Conservation (phyloP, 805 yeast genomes). For the Cyberlindnera mississippiensis region DNA sequence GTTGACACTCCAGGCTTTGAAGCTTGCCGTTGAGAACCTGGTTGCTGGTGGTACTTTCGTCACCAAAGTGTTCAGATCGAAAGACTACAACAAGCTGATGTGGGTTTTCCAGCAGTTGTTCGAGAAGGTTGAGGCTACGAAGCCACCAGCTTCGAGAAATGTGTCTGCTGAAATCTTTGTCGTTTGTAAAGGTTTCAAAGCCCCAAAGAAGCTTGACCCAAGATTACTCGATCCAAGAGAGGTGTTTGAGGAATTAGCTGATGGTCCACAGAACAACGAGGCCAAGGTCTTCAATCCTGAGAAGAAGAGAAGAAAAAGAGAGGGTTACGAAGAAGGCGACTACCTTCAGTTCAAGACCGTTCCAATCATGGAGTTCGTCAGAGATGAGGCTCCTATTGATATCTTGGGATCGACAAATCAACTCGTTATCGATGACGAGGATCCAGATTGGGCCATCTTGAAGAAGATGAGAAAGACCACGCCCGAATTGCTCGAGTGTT, state of each 20-base stretch:
- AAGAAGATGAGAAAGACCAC: conserved; percentile 75
- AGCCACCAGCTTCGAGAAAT: conserved; percentile 98
- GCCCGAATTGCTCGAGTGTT: conserved; percentile 72
- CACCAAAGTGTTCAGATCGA: conserved; percentile 96
- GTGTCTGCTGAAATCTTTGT: conserved; percentile 99
- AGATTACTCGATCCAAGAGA: conserved; percentile 85
- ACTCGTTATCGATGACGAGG: conserved; percentile 53
- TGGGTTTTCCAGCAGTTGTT: conserved; percentile 98
- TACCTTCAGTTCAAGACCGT: conserved; percentile 63
- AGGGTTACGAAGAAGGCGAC: conserved; percentile 96
- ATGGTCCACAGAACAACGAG: conserved; percentile 72
- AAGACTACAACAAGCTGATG: conserved; percentile 93
- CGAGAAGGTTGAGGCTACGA: conserved; percentile 96
- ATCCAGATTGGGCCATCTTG: conserved; percentile 69
- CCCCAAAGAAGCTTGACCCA: conserved; percentile 94
- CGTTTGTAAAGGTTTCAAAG: conserved; percentile 92
- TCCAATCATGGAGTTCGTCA: conserved; percentile 78
- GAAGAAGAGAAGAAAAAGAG: conserved; percentile 82
- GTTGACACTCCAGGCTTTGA: conserved; percentile 87
- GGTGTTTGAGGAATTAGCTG: conserved; percentile 89
- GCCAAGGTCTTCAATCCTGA: conserved; percentile 95
- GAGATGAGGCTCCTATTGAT: conserved; percentile 77
- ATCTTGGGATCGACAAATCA: conserved; percentile 70
- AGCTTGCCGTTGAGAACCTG: conserved; percentile 90
- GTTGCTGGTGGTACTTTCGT: conserved; percentile 92